Evolutionary conservation across 1,139 yeast species (phyloP).

Genomic region (Magnusiomyces suaveolens): DNA sequence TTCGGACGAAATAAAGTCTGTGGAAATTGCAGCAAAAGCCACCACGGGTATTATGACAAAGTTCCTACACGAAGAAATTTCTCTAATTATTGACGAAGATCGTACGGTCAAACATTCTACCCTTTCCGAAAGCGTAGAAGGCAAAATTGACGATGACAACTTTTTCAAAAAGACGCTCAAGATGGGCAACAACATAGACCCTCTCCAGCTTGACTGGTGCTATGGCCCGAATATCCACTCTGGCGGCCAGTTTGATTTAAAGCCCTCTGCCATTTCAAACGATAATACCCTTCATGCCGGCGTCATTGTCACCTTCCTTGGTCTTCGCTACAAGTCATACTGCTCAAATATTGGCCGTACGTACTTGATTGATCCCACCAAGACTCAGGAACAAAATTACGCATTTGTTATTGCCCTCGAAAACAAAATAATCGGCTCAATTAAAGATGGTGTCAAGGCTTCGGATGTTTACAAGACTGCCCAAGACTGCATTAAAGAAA

Average conservation of each 20-base stretch:
- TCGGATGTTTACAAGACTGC: constrained; percentile 60
- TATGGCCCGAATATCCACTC: constrained; percentile 87
- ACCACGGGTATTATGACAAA: constrained; percentile 70
- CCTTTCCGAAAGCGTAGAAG: constrained; percentile 68
- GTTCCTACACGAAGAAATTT: constrained; percentile 80
- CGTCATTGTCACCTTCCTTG: constrained; percentile 74
- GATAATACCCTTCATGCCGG: constrained; percentile 62
- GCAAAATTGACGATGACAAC: constrained; percentile 66
- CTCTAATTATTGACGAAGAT: constrained; percentile 79
- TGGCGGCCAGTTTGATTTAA: constrained; percentile 76
- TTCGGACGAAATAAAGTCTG: constrained; percentile 57
- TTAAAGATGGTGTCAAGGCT: constrained; percentile 61
- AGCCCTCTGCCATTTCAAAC: constrained; percentile 73
- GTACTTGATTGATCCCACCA: constrained; percentile 80
- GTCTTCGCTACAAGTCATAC: constrained; percentile 79
- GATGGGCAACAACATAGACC: constrained; percentile 58
- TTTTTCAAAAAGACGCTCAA: constrained; percentile 53
- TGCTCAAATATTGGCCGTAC: constrained; percentile 86
- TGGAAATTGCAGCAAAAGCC: constrained; percentile 66
- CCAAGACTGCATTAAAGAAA: constrained; percentile 43
- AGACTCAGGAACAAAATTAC: constrained; percentile 68
- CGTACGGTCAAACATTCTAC: constrained; percentile 61
- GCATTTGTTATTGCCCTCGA: constrained; percentile 57
- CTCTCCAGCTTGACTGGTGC: constrained; percentile 83
- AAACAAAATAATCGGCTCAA: constrained; percentile 45